Base-by-base conservation (phyloP, 1,284 basidiomycete genomes). In the Ganoderma lingzhi region DNA sequence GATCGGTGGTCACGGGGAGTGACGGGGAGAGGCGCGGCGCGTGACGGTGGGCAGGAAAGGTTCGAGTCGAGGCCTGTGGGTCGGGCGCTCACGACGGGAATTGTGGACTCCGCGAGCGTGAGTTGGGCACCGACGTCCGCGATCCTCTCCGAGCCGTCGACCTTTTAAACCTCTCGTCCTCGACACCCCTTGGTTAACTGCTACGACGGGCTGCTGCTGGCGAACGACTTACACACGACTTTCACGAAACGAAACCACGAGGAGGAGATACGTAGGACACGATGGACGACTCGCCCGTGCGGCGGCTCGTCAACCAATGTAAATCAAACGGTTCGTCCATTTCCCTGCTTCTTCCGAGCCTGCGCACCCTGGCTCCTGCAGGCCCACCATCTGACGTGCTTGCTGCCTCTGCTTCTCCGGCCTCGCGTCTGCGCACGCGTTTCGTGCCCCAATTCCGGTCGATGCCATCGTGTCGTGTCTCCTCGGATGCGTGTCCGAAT, bases 231-330 rank as follows among this genome's bases (percentile, higher is more conserved):
- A 28, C 48, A 28, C 6, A 51, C 39, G 45, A 48, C 64, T 30
- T 55, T 32, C 56, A 39, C 56, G 56, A 23, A 23, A 23, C 23
- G 23, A 23, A 23, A 39, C 56, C 56, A 42, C n/a, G 59, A 15
- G 17, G 48, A 15, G 17, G 32, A 66, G 44, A 41, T 17, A 53
- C 56, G 9, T n/a, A n/a, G 48, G 37, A 56, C 37, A 62, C 62
- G 41, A 67, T 67, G 66, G 87, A 86, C 76, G 83, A 86, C 76
- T 81, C 84, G 72, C 83, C 80, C 70, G 80, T 91, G 66, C 87
- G 90, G 75, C 86, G 84, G 76, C 89, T 93, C 73, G 80, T 92
- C 70, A 85, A 80, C 74, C 91, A 92, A 77, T 90, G 87, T 82
- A 92, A 86, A 83, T 88, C 84, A 73, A 91, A 87, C 77, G 92